A percentile compares a stretch with the other conserved stretches of the same genome.
Evolutionary conservation across 2,329 filamentous ascomycete species (phyloP).

Genomic region (Cercospora nicotianae): DNA sequence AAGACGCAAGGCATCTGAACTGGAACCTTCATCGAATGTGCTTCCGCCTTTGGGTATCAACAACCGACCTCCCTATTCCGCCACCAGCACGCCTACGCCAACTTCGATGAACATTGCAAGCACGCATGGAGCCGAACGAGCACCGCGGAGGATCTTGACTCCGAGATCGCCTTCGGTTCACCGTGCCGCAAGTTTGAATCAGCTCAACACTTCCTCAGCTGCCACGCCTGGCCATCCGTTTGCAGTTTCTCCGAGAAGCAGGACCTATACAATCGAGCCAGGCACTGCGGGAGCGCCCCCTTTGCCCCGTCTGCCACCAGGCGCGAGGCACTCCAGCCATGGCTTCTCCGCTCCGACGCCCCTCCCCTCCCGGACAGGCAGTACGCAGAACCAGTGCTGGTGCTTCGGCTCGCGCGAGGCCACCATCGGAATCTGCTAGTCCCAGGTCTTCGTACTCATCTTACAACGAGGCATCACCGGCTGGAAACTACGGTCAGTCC

Average conservation of each 20-base stretch:
- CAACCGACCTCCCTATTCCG: constrained; percentile 11
- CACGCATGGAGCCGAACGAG: constrained; percentile 14
- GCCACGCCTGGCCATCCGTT: constrained; percentile 52
- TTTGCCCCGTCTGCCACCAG: constrained; percentile 49
- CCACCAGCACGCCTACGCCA: constrained; percentile 30
- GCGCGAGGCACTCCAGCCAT: constrained; percentile 39
- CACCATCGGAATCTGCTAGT: constrained; percentile 43
- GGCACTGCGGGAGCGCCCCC: constrained; percentile 47
- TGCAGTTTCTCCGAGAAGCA: constrained; percentile 43
- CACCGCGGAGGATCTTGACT: constrained; percentile 53
- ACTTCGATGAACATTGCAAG: constrained; percentile 18
- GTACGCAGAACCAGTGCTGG: constrained; percentile 42
- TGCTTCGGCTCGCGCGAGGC: constrained; percentile 25
- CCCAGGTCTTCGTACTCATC: constrained; percentile 52
- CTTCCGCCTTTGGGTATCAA: constrained; percentile 35
- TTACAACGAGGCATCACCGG: constrained; percentile 44
- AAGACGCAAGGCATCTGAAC: constrained; percentile 46
- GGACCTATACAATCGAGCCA: constrained; percentile 47
- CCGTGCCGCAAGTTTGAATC: constrained; percentile 53
- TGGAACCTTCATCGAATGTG: constrained; percentile 44
- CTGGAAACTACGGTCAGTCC: constrained; percentile 26
- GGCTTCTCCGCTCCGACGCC: constrained; percentile 36
- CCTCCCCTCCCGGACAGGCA: constrained; percentile 40
- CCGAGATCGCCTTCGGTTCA: constrained; percentile 56
- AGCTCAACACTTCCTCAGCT: constrained; percentile 44